Evolutionary conservation across 228 moss, liverwort and hornwort genomes (phyloP).

Genomic region (Sphagnum fallax): DNA sequence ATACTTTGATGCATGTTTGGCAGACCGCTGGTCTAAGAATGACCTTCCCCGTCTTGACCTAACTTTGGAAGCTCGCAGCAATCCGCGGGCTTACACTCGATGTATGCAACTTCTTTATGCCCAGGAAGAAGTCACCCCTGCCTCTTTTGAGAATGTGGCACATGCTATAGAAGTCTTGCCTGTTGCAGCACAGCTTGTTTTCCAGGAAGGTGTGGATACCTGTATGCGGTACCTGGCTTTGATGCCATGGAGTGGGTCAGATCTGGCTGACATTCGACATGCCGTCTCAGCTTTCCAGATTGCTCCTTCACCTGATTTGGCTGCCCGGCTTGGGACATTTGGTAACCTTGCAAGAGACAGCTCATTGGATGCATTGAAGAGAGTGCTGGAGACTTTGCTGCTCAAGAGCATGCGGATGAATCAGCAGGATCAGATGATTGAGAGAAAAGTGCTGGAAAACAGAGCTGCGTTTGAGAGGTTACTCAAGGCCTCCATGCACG

Average conservation of each 20-base stretch:
- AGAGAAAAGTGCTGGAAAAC: conserved; percentile 47
- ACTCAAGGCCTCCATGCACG: conserved; percentile 31
- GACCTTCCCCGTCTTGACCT: conserved; percentile 38
- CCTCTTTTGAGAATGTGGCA: conserved; percentile 41
- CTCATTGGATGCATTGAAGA: conserved; percentile 35
- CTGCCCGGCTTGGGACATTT: conserved; percentile 37
- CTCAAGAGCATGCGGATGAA: conserved; percentile 41
- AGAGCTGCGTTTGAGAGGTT: conserved; percentile 40
- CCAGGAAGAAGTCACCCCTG: conserved; percentile 23
- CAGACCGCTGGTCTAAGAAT: conserved; percentile 28
- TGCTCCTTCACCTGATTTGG: conserved; percentile 40
- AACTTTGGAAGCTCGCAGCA: conserved; percentile 38
- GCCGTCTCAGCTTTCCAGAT: conserved; percentile 40
- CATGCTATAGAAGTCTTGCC: conserved; percentile 47
- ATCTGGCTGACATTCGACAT: conserved; percentile 27
- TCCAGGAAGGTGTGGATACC: conserved; percentile 38
- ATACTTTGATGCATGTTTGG: conserved; percentile 40
- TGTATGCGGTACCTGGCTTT: conserved; percentile 52
- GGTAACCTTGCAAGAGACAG: conserved; percentile 38
- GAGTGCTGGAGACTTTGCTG: conserved; percentile 34
- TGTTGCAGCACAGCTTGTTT: conserved; percentile 42
- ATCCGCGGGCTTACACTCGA: conserved; percentile 37
- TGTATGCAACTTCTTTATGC: conserved; percentile 41
- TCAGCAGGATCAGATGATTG: conserved; percentile 27
- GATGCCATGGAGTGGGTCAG: conserved; percentile 37